phyloP scores from a whole-genome alignment of 1,284 basidiomycete genomes.

The Sanghuangporus baumii region DNA sequence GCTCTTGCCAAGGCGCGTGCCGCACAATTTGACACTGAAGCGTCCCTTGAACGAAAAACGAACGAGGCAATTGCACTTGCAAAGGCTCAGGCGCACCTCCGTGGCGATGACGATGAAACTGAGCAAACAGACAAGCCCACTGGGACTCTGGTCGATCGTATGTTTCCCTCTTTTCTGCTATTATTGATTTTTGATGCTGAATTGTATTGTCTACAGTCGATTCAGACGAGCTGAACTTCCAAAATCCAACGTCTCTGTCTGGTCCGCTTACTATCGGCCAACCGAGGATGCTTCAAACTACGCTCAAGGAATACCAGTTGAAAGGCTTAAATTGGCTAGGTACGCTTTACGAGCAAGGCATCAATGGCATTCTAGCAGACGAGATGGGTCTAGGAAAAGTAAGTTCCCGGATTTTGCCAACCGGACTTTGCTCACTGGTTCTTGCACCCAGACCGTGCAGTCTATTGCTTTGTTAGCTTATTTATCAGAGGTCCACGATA shows the following conservation, averaged over 20 bases:
- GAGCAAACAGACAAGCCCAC: conserved; percentile 24
- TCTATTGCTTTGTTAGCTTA: conserved; percentile 97
- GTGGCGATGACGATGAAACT: conserved; percentile 39
- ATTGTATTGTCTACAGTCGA: conserved; percentile 53
- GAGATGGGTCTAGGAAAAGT: conserved; percentile 98
- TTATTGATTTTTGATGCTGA: conserved; percentile 12
- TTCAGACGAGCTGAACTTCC: conserved; percentile 97
- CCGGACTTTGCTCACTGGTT: conserved; percentile 7
- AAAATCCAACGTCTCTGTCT: conserved; percentile 93
- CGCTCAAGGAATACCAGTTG: conserved; percentile 97
- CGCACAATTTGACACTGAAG: conserved; percentile 79
- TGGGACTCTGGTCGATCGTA: conserved; percentile 61
- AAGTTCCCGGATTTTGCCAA: conserved; percentile 16
- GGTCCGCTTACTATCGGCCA: conserved; percentile 86
- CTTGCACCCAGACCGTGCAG: conserved; percentile 79
- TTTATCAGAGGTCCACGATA: conserved; percentile 95
- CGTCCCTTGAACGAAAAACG: conserved; percentile 74
- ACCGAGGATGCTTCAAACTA: conserved; percentile 95
- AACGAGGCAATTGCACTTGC: conserved; percentile 70
- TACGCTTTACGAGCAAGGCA: conserved; percentile 97
- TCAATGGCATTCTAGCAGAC: conserved; percentile 97
- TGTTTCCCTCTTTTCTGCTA: conserved; percentile 26
- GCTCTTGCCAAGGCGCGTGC: conserved; percentile 79
- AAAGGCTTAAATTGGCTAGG: conserved; percentile 99
- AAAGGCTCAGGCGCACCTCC: conserved; percentile 57